phyloP scores from a whole-genome alignment of 495 filamentous ascomycete species.

The Xylaria longipes region DNA sequence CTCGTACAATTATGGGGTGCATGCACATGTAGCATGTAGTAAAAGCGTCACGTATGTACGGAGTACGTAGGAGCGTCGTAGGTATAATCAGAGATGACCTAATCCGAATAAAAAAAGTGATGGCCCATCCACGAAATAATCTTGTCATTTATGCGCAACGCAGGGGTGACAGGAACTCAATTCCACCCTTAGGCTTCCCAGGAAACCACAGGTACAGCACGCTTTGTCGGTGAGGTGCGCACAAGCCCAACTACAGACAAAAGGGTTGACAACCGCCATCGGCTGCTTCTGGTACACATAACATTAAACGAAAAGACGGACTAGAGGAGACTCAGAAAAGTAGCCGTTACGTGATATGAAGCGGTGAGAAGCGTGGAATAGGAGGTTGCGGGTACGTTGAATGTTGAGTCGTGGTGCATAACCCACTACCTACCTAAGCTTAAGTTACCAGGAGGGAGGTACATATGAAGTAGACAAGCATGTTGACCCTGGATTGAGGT shows the following conservation, averaged over 20 bases:
- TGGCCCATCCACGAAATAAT: neutral
- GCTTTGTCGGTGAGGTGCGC: conserved; percentile 19
- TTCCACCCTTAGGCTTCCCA: neutral
- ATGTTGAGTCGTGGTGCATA: neutral
- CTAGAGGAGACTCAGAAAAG: neutral
- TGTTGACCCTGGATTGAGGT: neutral
- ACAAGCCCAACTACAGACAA: neutral
- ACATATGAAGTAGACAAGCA: too few species aligned
- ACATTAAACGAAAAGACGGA: neutral
- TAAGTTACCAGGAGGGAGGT: too few species aligned
- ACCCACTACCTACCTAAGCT: neutral
- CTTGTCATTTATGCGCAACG: conserved; percentile 10
- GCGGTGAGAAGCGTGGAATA: conserved; percentile 6
- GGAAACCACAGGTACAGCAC: neutral
- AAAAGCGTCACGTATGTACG: too few species aligned
- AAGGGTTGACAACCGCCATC: neutral
- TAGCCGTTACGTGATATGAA: neutral
- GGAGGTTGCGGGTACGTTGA: conserved; percentile 3
- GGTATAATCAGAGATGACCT: neutral
- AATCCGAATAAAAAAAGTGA: neutral
- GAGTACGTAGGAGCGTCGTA: too few species aligned
- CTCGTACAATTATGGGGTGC: neutral
- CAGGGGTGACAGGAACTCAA: conserved; percentile 11
- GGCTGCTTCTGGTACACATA: neutral
- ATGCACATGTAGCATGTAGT: too few species aligned